These are phyloP conservation scores for Crucibulum laeve DNA, from an alignment of 768 basidiomycete species.

Conservation along the genomic window DNA sequence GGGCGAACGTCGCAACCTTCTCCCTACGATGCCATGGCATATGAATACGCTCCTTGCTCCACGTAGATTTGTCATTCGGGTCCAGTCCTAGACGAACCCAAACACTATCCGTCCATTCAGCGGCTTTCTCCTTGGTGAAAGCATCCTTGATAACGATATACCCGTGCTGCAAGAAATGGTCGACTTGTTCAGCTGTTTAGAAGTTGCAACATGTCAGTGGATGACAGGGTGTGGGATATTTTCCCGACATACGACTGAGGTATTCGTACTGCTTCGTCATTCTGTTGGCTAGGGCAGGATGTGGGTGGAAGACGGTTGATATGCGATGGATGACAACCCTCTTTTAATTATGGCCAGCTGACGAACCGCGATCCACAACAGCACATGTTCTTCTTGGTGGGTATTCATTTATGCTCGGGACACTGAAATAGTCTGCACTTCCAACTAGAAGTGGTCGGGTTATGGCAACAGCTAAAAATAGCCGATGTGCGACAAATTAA, in stretches of 20 bases:
- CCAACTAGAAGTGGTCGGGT: too few species aligned
- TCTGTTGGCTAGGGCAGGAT: constrained; percentile 7
- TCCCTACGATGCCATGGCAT: constrained; percentile 51
- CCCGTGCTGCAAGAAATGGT: constrained; percentile 53
- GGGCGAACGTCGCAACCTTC: constrained; percentile 43
- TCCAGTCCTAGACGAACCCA: constrained; percentile 51
- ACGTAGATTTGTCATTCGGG: constrained; percentile 50
- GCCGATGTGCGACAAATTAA: too few species aligned
- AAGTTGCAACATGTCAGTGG: background rate
- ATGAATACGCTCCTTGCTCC: constrained; percentile 47
- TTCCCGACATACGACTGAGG: constrained; percentile 26
- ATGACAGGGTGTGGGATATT: background rate
- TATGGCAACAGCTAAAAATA: too few species aligned
- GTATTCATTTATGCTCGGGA: too few species aligned
- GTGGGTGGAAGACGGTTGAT: constrained; percentile 1
- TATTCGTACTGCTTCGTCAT: constrained; percentile 31
- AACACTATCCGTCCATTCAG: constrained; percentile 43
- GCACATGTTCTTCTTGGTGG: too few species aligned
- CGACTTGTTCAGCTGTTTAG: constrained; percentile 38
- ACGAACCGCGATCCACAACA: too few species aligned
- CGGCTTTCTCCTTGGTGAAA: constrained; percentile 48
- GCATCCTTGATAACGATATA: constrained; percentile 49
- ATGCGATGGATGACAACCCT: background rate
- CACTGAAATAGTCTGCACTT: too few species aligned
- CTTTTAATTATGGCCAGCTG: too few species aligned